Base-by-base conservation (phyloP, 2,329 filamentous ascomycete species). In the Alternaria dauci region DNA sequence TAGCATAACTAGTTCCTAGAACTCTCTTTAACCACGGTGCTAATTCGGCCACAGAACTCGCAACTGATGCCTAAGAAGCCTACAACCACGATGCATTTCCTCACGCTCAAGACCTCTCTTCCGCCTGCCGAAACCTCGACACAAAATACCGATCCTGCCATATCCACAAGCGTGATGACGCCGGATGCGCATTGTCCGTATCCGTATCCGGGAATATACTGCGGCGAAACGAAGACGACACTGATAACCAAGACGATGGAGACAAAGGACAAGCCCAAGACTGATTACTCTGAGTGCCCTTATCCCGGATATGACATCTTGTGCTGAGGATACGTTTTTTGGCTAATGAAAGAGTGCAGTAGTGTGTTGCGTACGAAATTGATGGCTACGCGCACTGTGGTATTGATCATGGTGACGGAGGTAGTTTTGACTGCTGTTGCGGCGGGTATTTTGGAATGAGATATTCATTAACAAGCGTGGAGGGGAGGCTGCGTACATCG, bases 181-280 rank as follows among this genome's bases (percentile, higher is more conserved):
- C 36, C 64, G 3, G 70, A 71, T 34, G 23, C 62, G 7, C 66
- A 68, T 18, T 76, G 74, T 58, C 73, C 71, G n/a, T 76, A 74
- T 46, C 73, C 73, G 2, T 72, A 75, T 25, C 73, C 73, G 0
- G 59, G 59, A 0, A 58, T 71, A 8, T 53, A 70, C 20, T 76
- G 73, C 28, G 67, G 65, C 0, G 38, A 52, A 34, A 23, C 55
- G 5, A 59, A 47, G 41, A 73, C 68, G n/a, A 71, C 63, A 8
- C 20, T 58, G 18, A 30, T 54, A 23, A 48, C 50, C 8, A 38
- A 26, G 26, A 26, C 25, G 42, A 38, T 12, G 2, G 44, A 14
- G 16, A 8, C 25, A 14, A 18, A 52, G 16, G 39, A 16, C 8
- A 39, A 30, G 18, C n/a, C 42, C 11, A 28, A 25, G 44, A 42